phyloP scores from a whole-genome alignment of 768 basidiomycete genomes.

The Rossbeevera mucosa region DNA sequence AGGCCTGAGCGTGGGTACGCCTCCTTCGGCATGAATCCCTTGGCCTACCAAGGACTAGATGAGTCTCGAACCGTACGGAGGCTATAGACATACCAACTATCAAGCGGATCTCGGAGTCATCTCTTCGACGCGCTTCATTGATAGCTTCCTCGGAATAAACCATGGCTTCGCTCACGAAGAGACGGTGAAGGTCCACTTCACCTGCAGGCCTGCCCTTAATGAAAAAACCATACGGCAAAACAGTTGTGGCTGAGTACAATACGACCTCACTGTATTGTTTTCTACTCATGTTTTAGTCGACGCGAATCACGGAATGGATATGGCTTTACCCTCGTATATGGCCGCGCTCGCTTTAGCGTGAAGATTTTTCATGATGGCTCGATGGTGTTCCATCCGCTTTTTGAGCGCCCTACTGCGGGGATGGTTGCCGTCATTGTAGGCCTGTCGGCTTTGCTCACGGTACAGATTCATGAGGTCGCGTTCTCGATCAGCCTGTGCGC shows the following conservation, averaged over 20 bases:
- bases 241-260: background rate
- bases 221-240: conserved; percentile 1
- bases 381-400: conserved; percentile 73
- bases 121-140: conserved; percentile 53
- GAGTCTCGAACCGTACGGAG: background rate
- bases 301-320: conserved; percentile 10
- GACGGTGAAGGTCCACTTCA: conserved; percentile 85
- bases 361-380: conserved; percentile 65
- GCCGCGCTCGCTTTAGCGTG: conserved; percentile 79
- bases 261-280: conserved; percentile 59
- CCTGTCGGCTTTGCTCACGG: conserved; percentile 65
- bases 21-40: conserved; percentile 78
- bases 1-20: conserved; percentile 80
- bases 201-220: conserved; percentile 55
- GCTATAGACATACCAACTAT: conserved; percentile 68
- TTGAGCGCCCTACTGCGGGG: conserved; percentile 77
- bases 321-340: conserved; percentile 60
- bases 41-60: conserved; percentile 49
- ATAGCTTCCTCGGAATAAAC: conserved; percentile 67
- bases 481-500: conserved; percentile 70
- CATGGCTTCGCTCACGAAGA: conserved; percentile 91
- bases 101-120: conserved; percentile 60
- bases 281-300: conserved; percentile 36
- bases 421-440: conserved; percentile 68
- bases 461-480: conserved; percentile 69